A percentile compares a stretch with the other conserved stretches of the same genome.
These are phyloP conservation scores for Sarocladium brachiariae DNA, from an alignment of 2,329 filamentous ascomycete species.

Conservation along the genomic window DNA sequence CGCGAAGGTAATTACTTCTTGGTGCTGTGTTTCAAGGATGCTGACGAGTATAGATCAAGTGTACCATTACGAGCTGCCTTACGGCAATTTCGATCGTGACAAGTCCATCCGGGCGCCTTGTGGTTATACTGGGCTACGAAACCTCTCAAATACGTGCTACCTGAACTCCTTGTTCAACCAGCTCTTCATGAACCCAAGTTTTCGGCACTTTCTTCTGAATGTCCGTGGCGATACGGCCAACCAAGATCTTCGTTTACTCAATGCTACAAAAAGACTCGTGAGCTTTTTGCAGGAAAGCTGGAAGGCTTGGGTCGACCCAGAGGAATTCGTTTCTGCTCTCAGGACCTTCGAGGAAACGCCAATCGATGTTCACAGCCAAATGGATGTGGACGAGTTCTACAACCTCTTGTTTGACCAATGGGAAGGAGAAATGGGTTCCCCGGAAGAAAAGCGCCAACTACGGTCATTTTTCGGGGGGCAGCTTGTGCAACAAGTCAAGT, in stretches of 20 bases:
- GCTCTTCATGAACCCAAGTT: conserved; percentile 89
- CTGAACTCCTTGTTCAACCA: conserved; percentile 92
- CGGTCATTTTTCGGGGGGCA: conserved; percentile 85
- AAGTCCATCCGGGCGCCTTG: conserved; percentile 67
- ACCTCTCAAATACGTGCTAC: conserved; percentile 94
- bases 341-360: conserved; percentile 73
- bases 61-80: conserved; percentile 55
- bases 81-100: conserved; percentile 52
- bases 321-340: conserved; percentile 65
- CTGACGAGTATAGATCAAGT: conserved; percentile 37
- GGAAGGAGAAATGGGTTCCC: conserved; percentile 69
- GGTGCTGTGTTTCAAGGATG: conserved; percentile 26
- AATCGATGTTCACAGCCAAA: conserved; percentile 85
- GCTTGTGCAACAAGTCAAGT: conserved; percentile 90
- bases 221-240: conserved; percentile 48
- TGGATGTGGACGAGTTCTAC: conserved; percentile 98
- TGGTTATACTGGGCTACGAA: conserved; percentile 83
- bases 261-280: conserved; percentile 76
- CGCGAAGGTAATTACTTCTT: conserved; percentile 25
- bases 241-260: conserved; percentile 60
- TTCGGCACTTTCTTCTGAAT: conserved; percentile 75
- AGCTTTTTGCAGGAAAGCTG: conserved; percentile 78
- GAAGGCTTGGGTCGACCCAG: conserved; percentile 65
- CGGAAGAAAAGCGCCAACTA: conserved; percentile 64
- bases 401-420: conserved; percentile 87